Evolutionary conservation across 305 asterid genomes (phyloP), one percentile per base, ranked within the genome.

Genomic region (Fraxinus xanthoxyloides): DNA sequence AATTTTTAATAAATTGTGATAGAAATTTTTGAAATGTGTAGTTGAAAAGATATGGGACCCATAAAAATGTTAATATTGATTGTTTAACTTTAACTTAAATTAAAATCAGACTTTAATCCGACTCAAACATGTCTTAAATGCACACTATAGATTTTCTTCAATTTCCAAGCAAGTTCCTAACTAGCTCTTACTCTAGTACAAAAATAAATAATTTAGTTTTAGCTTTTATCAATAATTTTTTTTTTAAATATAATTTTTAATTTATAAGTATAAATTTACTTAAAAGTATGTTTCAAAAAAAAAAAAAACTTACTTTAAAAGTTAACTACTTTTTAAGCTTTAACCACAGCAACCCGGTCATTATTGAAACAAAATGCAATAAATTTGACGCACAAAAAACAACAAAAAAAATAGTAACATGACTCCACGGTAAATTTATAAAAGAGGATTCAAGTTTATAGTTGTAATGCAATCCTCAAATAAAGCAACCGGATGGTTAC

Each of bases 401-500:
- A 12, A 67, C 19, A 24, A 9, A 24, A 28, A 13, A 26, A 21
- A 59, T 59, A 6, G 70, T 59, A 59, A 59, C 30, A 5, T 21
- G 30, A 61, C 28, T 21, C 15, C 70, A 23, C 70, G 23, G 31
- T 21, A 23, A 61, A 61, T 61, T 23, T 2, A 61, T 61, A 61
- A 23, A 24, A 63, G 72, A 10, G 32, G 32, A 24, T 69, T 69
- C 40, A 69, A 12, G 75, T 30, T 30, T 30, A 40, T 30, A 69
- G 40, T 12, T 31, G 40, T 13, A 69, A 69, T 28, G 74, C 75
- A 69, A 15, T 28, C 75, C 38, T 31, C 23, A 69, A 28, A 28
- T 26, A 67, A 69, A 24, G 80, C 75, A 77, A 70, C 72, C 4
- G 36, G 32, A 48, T 32, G 17, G 75, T 77, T 89, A 94, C 3